Percentiles rank a stretch among this genome's conserved stretches.
Evolutionary conservation across 2,329 filamentous ascomycete species (phyloP).

Genomic region (Akanthomyces uredinophilus): DNA sequence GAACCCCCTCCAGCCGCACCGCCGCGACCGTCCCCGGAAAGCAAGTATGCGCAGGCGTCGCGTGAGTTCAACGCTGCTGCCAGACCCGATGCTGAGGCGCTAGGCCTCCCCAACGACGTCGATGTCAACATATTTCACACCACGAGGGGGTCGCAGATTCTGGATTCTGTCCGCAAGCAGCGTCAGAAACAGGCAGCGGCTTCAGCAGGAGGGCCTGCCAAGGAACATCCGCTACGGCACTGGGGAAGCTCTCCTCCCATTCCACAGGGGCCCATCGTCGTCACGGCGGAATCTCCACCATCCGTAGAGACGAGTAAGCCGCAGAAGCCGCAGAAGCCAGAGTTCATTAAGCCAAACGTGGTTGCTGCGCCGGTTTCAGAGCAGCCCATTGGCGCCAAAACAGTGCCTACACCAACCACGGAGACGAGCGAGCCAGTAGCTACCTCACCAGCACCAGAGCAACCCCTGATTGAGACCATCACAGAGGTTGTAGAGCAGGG

Average conservation of each 20-base stretch:
- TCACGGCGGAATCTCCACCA: background rate
- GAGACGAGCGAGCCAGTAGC: background rate
- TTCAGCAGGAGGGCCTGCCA: conserved; percentile 22
- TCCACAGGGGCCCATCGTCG: background rate
- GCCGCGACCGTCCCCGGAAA: background rate
- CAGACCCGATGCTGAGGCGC: conserved; percentile 20
- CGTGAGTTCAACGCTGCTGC: conserved; percentile 5
- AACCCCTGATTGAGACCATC: background rate
- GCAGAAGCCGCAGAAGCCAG: background rate
- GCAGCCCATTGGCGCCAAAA: background rate
- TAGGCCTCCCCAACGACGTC: conserved; percentile 35
- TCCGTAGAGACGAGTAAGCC: background rate
- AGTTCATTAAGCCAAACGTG: background rate
- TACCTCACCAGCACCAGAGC: background rate
- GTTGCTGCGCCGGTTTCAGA: background rate
- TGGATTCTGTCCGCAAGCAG: conserved; percentile 32
- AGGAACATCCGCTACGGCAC: conserved; percentile 34
- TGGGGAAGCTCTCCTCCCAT: conserved; percentile 24
- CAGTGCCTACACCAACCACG: no score
- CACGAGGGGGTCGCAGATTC: conserved; percentile 38
- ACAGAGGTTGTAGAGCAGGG: conserved; percentile 8
- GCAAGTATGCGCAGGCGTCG: conserved; percentile 7
- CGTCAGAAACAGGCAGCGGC: conserved; percentile 13
- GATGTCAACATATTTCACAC: conserved; percentile 47
- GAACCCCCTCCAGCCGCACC: background rate